Conservation (phyloP, 352 stramenopile genomes). For the Phytophthora sojae region DNA sequence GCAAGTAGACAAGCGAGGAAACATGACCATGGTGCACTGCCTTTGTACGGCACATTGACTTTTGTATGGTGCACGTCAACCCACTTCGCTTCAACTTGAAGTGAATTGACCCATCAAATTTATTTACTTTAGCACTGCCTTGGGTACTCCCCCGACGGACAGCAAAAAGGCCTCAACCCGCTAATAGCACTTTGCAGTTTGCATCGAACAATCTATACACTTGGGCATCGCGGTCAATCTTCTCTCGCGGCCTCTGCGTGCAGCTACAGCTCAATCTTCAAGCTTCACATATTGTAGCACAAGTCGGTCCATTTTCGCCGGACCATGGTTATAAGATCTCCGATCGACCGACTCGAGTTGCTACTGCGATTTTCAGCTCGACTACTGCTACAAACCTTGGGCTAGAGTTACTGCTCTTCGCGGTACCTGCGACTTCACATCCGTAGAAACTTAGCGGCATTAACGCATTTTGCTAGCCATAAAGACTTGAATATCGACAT, state of each 20-base stretch:
- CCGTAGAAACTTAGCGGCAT: background rate
- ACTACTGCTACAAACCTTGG: background rate
- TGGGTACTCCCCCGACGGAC: too few relatives aligned
- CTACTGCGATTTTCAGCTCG: background rate
- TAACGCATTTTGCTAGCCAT: background rate
- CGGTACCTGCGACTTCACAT: background rate
- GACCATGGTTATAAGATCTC: background rate
- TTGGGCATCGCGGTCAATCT: background rate
- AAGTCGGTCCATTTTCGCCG: background rate
- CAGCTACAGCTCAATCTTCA: background rate
- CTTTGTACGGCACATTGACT: too few relatives aligned
- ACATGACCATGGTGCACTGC: too few relatives aligned
- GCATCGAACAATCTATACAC: background rate
- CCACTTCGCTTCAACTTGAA: too few relatives aligned
- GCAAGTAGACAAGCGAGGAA: too few relatives aligned
- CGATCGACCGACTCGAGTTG: background rate
- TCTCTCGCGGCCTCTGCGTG: background rate
- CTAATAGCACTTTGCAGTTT: background rate
- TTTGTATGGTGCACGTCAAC: too few relatives aligned
- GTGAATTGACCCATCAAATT: too few relatives aligned
- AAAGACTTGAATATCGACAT: background rate
- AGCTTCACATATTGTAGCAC: background rate
- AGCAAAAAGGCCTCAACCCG: too few relatives aligned
- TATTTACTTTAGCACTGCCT: too few relatives aligned
- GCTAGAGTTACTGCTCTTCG: background rate